Percentiles rank a stretch among this genome's conserved stretches.
phyloP scores from a whole-genome alignment of 352 stramenopile genomes.

The Hyaloperonospora arabidopsidis region DNA sequence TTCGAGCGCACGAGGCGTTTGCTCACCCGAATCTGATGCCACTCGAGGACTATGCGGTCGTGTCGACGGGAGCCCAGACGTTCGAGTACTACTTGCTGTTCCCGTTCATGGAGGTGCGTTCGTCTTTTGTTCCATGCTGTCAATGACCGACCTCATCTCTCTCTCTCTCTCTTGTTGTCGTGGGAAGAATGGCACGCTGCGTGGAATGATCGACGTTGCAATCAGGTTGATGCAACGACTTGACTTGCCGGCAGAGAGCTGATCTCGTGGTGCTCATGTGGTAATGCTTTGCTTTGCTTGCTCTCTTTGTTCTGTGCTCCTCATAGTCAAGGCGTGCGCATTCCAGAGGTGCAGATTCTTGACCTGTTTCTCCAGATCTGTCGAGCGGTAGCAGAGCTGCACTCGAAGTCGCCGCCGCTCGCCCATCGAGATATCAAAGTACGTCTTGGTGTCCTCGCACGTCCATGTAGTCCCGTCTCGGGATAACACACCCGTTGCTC shows the following conservation, averaged over 20 bases:
- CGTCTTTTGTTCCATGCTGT: background rate
- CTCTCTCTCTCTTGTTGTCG: background rate
- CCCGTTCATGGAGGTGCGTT: constrained; percentile 66
- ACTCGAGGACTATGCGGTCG: constrained; percentile 63
- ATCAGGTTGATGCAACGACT: constrained; percentile 47
- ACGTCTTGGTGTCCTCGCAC: background rate
- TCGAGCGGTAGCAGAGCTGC: constrained; percentile 66
- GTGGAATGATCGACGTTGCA: constrained; percentile 74
- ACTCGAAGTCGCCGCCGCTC: constrained; percentile 58
- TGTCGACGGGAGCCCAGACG: constrained; percentile 32
- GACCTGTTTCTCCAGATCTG: constrained; percentile 82
- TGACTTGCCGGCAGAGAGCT: too few relatives aligned
- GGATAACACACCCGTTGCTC: background rate
- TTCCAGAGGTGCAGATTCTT: constrained; percentile 62
- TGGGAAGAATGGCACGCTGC: constrained; percentile 66
- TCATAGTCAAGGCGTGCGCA: constrained; percentile 33
- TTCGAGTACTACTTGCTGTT: constrained; percentile 84
- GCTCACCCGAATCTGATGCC: constrained; percentile 80
- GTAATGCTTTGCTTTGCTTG: background rate
- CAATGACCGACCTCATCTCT: background rate
- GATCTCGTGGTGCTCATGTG: background rate
- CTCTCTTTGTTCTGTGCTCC: constrained; percentile 1
- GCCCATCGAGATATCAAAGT: constrained; percentile 86
- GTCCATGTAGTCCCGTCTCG: background rate
- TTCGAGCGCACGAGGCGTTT: constrained; percentile 69